Evolutionary conservation across 768 basidiomycete genomes (phyloP).

Genomic region (Suillus clintonianus): DNA sequence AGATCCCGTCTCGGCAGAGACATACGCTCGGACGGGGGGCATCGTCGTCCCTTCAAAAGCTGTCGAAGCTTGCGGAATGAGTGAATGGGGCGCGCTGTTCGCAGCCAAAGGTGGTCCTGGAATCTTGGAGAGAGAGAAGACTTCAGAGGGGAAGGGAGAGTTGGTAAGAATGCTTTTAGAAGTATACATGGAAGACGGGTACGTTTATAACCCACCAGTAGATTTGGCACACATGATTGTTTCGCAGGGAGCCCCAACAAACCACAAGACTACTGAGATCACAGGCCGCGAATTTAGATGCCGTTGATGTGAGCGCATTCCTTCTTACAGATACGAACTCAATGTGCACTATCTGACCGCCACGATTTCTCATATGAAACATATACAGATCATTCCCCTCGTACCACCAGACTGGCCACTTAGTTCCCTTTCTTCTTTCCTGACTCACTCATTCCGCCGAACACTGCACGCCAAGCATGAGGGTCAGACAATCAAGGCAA

Average conservation of each 20-base stretch:
- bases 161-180: constrained; percentile 73
- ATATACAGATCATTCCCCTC: constrained; percentile 56
- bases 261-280: constrained; percentile 75
- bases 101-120: constrained; percentile 22
- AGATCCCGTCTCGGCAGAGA: constrained; percentile 79
- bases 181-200: constrained; percentile 83
- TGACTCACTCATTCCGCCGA: constrained; percentile 76
- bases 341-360: neutral
- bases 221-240: neutral
- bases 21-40: constrained; percentile 83
- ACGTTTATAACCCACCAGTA: constrained; percentile 22
- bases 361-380: neutral
- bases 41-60: constrained; percentile 66
- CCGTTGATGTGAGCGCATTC: constrained; percentile 61
- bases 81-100: constrained; percentile 33
- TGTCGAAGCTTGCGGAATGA: constrained; percentile 55
- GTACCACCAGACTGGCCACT: constrained; percentile 81
- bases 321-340: neutral
- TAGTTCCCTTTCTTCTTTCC: constrained; percentile 69
- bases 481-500: constrained; percentile 73
- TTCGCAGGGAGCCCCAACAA: constrained; percentile 52
- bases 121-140: constrained; percentile 39
- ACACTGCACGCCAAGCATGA: constrained; percentile 72
- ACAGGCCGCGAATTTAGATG: constrained; percentile 78
- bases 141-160: constrained; percentile 50